These are phyloP conservation scores for Ganoderma multipileum DNA, from an alignment of 1,284 basidiomycete species.

Conservation along the genomic window DNA sequence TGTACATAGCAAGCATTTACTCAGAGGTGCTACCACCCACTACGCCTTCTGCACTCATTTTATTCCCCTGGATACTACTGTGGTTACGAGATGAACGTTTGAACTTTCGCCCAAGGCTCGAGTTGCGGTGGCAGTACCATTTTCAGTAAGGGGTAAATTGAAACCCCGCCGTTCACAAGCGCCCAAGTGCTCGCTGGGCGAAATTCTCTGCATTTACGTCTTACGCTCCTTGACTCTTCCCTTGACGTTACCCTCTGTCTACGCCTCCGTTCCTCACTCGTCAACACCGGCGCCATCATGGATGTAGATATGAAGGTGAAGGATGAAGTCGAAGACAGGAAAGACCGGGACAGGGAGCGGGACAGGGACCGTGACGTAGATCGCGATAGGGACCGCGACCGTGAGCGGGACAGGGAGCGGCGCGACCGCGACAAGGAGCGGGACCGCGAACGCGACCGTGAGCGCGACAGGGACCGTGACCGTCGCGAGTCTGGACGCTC, in stretches of 20 bases:
- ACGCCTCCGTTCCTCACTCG: background rate
- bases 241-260: constrained; percentile 16
- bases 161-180: constrained; percentile 12
- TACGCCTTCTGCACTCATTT: background rate
- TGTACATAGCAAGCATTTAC: too few relatives aligned
- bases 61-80: too few relatives aligned
- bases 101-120: too few relatives aligned
- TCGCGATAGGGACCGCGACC: constrained; percentile 50
- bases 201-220: constrained; percentile 12
- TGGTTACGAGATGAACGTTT: too few relatives aligned
- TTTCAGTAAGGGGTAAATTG: background rate
- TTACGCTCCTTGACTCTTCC: constrained; percentile 15
- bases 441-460: constrained; percentile 35
- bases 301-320: constrained; percentile 82
- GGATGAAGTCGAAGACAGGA: constrained; percentile 69
- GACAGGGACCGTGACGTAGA: constrained; percentile 55
- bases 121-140: background rate
- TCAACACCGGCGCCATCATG: constrained; percentile 57
- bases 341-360: constrained; percentile 44
- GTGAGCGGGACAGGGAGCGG: constrained; percentile 11
- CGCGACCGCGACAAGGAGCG: constrained; percentile 38
- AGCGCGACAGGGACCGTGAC: constrained; percentile 45
- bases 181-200: constrained; percentile 5
- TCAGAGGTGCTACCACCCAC: too few relatives aligned
- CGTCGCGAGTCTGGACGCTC: constrained; percentile 61